Evolutionary conservation across 2,329 filamentous ascomycete species (phyloP).

Genomic region (Fusarium nurragi): DNA sequence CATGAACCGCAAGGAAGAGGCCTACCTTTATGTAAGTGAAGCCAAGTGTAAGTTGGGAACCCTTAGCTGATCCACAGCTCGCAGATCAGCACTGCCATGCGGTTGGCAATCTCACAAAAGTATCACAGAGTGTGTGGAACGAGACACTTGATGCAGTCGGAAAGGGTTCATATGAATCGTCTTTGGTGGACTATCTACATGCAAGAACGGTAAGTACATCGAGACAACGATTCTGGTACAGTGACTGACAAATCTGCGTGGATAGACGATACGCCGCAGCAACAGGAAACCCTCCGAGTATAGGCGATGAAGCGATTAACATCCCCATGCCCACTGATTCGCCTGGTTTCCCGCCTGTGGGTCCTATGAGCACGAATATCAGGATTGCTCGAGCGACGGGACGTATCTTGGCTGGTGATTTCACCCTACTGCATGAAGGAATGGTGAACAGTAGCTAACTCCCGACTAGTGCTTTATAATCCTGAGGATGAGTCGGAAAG

Average conservation of each 20-base stretch:
- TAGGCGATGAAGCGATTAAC: slow-evolving; percentile 41
- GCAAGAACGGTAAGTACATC: slow-evolving; percentile 41
- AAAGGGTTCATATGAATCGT: slow-evolving; percentile 42
- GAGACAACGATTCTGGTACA: accelerated
- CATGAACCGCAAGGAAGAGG: slow-evolving; percentile 42
- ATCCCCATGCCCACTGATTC: slow-evolving; percentile 42
- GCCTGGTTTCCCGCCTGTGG: slow-evolving; percentile 44
- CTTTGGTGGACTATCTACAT: slow-evolving; percentile 47
- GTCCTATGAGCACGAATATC: slow-evolving; percentile 45
- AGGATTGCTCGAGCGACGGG: slow-evolving; percentile 41
- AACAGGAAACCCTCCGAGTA: slow-evolving; percentile 42
- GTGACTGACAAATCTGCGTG: not conserved
- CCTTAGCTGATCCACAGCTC: not conserved
- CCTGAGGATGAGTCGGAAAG: slow-evolving; percentile 45
- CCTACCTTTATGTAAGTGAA: slow-evolving; percentile 39
- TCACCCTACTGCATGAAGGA: accelerated
- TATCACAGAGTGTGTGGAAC: slow-evolving; percentile 44
- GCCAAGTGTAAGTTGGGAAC: accelerated
- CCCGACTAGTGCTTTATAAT: slow-evolving; percentile 42
- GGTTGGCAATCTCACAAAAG: slow-evolving; percentile 43
- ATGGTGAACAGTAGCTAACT: not conserved
- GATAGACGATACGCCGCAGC: slow-evolving; percentile 40
- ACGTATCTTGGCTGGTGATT: slow-evolving; percentile 41
- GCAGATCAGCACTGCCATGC: slow-evolving; percentile 44
- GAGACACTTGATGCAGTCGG: slow-evolving; percentile 41